Evolutionary conservation across 768 basidiomycete genomes (phyloP).

Genomic region (Tephrocybe sp.): DNA sequence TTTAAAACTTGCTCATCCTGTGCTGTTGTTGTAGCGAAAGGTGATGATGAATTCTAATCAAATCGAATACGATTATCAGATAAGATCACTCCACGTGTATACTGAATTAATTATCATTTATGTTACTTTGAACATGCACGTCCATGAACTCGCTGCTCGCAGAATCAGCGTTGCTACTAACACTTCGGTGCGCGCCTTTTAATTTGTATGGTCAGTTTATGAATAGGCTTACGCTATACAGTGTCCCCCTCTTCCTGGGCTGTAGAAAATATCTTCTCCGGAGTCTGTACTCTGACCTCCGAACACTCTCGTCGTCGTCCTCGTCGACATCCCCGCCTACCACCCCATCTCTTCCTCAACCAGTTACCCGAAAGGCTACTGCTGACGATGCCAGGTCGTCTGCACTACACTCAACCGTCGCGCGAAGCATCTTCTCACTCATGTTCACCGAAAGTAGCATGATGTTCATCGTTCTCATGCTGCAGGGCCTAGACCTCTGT

Average conservation of each 20-base stretch:
- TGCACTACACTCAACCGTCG: conserved; percentile 50
- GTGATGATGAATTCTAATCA: too few species aligned
- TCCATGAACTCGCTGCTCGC: conserved; percentile 7
- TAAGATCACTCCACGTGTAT: not conserved
- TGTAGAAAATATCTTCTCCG: conserved; percentile 59
- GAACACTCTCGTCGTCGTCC: conserved; percentile 34
- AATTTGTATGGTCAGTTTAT: not conserved
- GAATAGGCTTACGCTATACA: conserved; percentile 18
- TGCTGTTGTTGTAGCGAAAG: too few species aligned
- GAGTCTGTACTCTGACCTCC: conserved; percentile 59
- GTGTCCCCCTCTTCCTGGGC: conserved; percentile 49
- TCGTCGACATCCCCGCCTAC: conserved; percentile 19
- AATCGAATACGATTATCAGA: too few species aligned
- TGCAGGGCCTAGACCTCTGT: conserved; percentile 61
- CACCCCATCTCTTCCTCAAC: conserved; percentile 31
- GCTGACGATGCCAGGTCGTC: conserved; percentile 14
- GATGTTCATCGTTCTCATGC: conserved; percentile 68
- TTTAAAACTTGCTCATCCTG: too few species aligned
- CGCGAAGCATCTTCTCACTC: conserved; percentile 60
- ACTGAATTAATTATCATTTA: not conserved
- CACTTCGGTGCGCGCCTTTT: conserved; percentile 7
- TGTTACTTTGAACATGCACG: not conserved
- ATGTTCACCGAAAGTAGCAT: conserved; percentile 76
- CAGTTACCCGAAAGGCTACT: conserved; percentile 27
- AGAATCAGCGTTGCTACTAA: conserved; percentile 5